Base-by-base conservation (phyloP, 106 monocot species). In the Vanilla planifolia region DNA sequence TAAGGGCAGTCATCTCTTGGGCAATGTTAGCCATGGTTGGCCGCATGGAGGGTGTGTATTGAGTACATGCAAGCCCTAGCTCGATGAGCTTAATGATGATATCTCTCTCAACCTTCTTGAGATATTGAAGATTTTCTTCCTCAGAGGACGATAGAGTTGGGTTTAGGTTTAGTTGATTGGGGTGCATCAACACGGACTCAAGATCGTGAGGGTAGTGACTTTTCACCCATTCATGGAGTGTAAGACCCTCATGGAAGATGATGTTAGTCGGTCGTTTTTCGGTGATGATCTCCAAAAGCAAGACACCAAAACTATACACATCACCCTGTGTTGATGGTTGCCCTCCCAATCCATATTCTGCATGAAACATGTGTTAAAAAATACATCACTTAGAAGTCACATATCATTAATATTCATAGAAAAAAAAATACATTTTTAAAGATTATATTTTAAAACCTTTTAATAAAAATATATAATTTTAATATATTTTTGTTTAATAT, bases 221-320 rank as follows among this genome's bases (percentile, higher is more conserved):
- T 43, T 75, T 83, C 6, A 77, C 82, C 91, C 91, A 91, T 34
- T 79, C 86, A 28, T 77, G 82, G 33, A 85, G 29, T 8, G 65
- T 79, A 24, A 66, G 69, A 6, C 82, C 85, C 44, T 79, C 79
- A 17, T 72, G 71, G 22, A 86, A 77, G 22, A 77, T 64, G 0
- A 77, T 61, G 27, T 86, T 66, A 0, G 93, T 83, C 0, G 94
- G 94, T 16, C 85, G 48, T 60, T 73, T 89, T 48, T 86, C 75
- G 15, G 94, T 75, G 61, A 76, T 68, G 37, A 86, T 77, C 48
- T 94, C 94, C 10, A 89, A 59, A 2, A 94, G 64, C 2, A 94
- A 51, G 30, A 94, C 85, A 8, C 94, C 94, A 47, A 86, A 94
- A 61, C 89, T 94, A 52, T 89, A 94, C 0, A 86, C 94, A 33